Evolutionary conservation across 805 yeast species (phyloP), one percentile per base, ranked within the genome.

Genomic region (Yarrowia sp.): DNA sequence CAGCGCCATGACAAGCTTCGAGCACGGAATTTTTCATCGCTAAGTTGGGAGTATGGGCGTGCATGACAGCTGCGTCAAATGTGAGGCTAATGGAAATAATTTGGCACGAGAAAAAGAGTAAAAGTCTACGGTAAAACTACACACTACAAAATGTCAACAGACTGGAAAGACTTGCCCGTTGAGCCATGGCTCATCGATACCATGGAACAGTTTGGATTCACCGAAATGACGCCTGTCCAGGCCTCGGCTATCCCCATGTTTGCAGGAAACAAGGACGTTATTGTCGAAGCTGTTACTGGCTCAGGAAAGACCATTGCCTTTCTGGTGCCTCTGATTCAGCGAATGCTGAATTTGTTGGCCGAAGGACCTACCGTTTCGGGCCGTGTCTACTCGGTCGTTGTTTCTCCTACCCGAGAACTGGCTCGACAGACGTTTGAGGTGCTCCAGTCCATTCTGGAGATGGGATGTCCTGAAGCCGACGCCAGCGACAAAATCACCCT

Each of bases 261-360:
- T 68, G 76, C 87, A 22, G 85, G 85, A 19, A 89, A 92, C 72
- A 93, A 93, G 71, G 99, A 95, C 76, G 97, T 95, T 3, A 95
- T 95, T 9, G 98, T 92, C 1, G 98, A 95, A 73, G 96, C 98
- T 0, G 97, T 91, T 1, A 95, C 99, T 0, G 99, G 99, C 0
- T 92, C 98, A 0, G 99, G 99, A n/a, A 95, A 95, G 74, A 95
- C 99, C 0, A 75, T 92, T n/a, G 88, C 98, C 3, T 95, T 89
- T 77, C 84, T 86, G 4, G 81, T 95, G 2, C 99, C 99, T 0
- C 82, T 89, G 1, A 71, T 92, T 4, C 93, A 92, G 70, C 87
- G 85, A 69, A 75, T 92, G 8, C 69, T 73, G n/a, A 75, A 68
- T 33, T 69, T 70, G 24, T 21, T 54, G 35, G 76, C 80, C 1